Percentiles rank a stretch among this genome's conserved stretches.
These are phyloP conservation scores for Balansia obtecta DNA, from an alignment of 2,329 filamentous ascomycete genomes.

Conservation along the genomic window DNA sequence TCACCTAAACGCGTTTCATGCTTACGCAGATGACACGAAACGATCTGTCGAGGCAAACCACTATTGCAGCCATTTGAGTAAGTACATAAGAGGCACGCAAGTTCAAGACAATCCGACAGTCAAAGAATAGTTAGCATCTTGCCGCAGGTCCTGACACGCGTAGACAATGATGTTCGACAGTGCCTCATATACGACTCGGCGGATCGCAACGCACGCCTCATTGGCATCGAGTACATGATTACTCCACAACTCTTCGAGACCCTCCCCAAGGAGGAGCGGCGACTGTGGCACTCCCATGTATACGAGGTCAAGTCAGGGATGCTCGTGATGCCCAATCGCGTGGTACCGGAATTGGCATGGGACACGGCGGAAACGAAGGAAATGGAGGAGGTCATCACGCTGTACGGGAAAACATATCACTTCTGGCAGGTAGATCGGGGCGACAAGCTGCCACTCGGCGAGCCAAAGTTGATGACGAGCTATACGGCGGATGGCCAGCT, in stretches of 20 bases:
- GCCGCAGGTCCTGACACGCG: not conserved
- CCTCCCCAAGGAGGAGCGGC: conserved; percentile 54
- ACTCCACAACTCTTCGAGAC: conserved; percentile 54
- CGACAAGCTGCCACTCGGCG: conserved; percentile 40
- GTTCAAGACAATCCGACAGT: conserved; percentile 29
- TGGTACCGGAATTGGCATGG: conserved; percentile 51
- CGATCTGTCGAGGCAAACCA: conserved; percentile 69
- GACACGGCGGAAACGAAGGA: conserved; percentile 65
- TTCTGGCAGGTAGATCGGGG: conserved; percentile 76
- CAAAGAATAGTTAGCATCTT: conserved; percentile 1
- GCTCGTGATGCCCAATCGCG: conserved; percentile 61
- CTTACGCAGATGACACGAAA: conserved; percentile 60
- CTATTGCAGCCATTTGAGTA: conserved; percentile 66
- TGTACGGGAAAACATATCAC: conserved; percentile 80
- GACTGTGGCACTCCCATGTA: conserved; percentile 66
- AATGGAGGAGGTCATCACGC: conserved; percentile 61
- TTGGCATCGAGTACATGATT: conserved; percentile 85
- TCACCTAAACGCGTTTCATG: conserved; percentile 78
- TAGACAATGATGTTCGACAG: conserved; percentile 56
- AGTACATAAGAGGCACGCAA: not conserved
- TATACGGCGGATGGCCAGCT: conserved; percentile 37
- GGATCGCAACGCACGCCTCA: conserved; percentile 53
- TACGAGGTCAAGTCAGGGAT: conserved; percentile 70
- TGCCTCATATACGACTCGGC: conserved; percentile 74
- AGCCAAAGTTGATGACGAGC: conserved; percentile 42